Percentiles rank a stretch among this genome's conserved stretches.
These are phyloP conservation scores for Rhodotorula sphaerocarpa DNA, from an alignment of 768 basidiomycete species.

Conservation along the genomic window DNA sequence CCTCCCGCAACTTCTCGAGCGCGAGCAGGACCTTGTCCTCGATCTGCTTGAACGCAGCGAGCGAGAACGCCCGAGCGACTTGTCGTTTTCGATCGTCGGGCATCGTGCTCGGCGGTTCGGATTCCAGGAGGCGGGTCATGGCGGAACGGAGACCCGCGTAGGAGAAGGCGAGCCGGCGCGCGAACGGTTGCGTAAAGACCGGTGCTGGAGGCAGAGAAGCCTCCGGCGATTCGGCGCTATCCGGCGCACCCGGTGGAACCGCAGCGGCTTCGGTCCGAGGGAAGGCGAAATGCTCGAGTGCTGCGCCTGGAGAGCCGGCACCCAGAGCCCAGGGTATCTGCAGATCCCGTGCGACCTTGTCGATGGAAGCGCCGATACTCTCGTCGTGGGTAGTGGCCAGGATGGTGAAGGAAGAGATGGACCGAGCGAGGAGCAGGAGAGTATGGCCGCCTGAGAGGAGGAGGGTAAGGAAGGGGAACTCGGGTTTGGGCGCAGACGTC, in stretches of 20 bases:
- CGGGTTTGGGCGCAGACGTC: slow-evolving; percentile 57
- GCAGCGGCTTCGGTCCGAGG: slow-evolving; percentile 21
- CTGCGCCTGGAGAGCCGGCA: slow-evolving; percentile 55
- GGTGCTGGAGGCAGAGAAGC: not conserved
- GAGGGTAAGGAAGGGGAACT: slow-evolving; percentile 78
- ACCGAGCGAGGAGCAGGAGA: slow-evolving; percentile 63
- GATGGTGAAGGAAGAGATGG: slow-evolving; percentile 24
- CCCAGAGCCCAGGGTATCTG: slow-evolving; percentile 55
- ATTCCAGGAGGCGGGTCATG: slow-evolving; percentile 55
- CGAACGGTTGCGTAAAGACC: slow-evolving; percentile 49
- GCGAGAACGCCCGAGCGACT: slow-evolving; percentile 66
- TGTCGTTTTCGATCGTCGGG: slow-evolving; percentile 37
- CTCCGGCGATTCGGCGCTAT: too few relatives aligned
- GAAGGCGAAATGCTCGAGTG: slow-evolving; percentile 60
- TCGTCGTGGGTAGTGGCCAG: slow-evolving; percentile 37
- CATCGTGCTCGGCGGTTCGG: slow-evolving; percentile 22
- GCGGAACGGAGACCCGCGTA: slow-evolving; percentile 68
- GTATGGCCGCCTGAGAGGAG: slow-evolving; percentile 94
- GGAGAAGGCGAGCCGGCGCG: slow-evolving; percentile 60
- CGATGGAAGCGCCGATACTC: slow-evolving; percentile 33
- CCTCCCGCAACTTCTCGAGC: slow-evolving; percentile 46
- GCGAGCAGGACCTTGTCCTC: slow-evolving; percentile 63
- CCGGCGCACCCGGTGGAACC: too few relatives aligned
- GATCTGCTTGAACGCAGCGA: slow-evolving; percentile 61
- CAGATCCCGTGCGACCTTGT: slow-evolving; percentile 53